These are phyloP conservation scores for Medicago arabica DNA, from an alignment of 306 rosid genomes.

Conservation along the genomic window DNA sequence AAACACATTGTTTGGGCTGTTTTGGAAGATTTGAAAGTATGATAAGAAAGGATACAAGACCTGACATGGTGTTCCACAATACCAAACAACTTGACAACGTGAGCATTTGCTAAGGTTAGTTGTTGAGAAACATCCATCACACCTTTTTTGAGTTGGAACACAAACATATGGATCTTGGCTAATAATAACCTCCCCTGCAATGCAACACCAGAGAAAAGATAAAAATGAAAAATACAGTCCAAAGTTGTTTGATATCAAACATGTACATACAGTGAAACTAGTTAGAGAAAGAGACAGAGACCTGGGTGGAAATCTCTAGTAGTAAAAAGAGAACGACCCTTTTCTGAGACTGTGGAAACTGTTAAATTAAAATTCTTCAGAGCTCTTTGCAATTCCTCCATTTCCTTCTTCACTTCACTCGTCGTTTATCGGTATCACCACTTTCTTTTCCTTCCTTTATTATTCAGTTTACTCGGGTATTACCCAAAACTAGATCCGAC, in stretches of 20 bases:
- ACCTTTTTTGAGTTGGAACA: conserved; percentile 65
- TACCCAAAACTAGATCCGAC: too few relatives aligned
- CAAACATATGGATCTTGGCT: conserved; percentile 74
- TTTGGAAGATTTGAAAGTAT: too few relatives aligned
- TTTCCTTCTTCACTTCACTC: background rate
- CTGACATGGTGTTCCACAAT: conserved; percentile 74
- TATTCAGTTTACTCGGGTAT: too few relatives aligned
- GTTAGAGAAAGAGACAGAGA: conserved; percentile 35
- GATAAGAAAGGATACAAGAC: conserved; percentile 33
- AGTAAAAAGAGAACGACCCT: conserved; percentile 79
- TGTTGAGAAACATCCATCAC: conserved; percentile 70
- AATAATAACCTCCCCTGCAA: conserved; percentile 78
- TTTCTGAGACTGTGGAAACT: conserved; percentile 59
- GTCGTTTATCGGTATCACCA: background rate
- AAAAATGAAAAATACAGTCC: too few relatives aligned
- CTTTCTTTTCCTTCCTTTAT: too few relatives aligned
- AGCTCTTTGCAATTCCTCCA: conserved; percentile 62
- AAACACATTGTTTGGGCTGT: too few relatives aligned
- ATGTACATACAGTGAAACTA: too few relatives aligned
- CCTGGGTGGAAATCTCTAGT: conserved; percentile 71
- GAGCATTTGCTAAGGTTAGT: conserved; percentile 71
- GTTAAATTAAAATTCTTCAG: conserved; percentile 47
- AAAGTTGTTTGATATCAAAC: too few relatives aligned
- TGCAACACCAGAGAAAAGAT: background rate
- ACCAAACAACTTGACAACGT: conserved; percentile 65